These are phyloP conservation scores for Sinapis alba DNA, from an alignment of 441 rosid genomes.

Conservation along the genomic window DNA sequence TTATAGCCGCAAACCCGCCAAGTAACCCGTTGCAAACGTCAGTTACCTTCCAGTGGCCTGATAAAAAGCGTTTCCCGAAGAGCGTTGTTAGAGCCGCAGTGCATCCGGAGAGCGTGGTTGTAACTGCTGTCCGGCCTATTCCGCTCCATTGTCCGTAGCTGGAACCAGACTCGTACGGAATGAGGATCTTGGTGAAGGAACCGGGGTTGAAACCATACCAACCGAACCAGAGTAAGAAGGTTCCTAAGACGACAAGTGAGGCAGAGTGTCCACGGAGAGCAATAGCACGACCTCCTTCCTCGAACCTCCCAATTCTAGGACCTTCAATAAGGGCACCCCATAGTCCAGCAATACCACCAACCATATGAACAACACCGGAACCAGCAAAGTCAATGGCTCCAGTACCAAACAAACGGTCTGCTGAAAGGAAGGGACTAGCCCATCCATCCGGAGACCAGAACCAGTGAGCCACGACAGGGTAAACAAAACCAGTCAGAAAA, in stretches of 20 bases:
- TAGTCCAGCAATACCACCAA: constrained; percentile 57
- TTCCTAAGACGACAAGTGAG: constrained; percentile 82
- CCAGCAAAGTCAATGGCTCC: constrained; percentile 58
- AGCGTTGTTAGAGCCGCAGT: constrained; percentile 84
- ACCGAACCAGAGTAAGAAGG: constrained; percentile 90
- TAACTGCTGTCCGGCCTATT: constrained; percentile 80
- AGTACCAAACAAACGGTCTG: constrained; percentile 42
- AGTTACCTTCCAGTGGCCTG: constrained; percentile 85
- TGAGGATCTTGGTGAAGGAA: constrained; percentile 63
- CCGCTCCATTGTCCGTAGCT: constrained; percentile 88
- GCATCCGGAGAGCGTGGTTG: constrained; percentile 80
- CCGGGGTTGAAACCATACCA: constrained; percentile 94
- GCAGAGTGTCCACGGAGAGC: constrained; percentile 83
- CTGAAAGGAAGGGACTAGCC: constrained; percentile 46
- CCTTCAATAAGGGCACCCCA: constrained; percentile 82
- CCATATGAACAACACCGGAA: constrained; percentile 64
- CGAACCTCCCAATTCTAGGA: constrained; percentile 80
- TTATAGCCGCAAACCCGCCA: constrained; percentile 87
- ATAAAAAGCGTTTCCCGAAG: constrained; percentile 64
- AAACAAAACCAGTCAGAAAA: constrained; percentile 54
- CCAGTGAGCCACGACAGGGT: constrained; percentile 58
- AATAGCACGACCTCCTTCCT: constrained; percentile 50
- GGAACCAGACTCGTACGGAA: constrained; percentile 41
- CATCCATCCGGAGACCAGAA: constrained; percentile 59
- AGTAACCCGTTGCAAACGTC: constrained; percentile 84